Evolutionary conservation across 148 eudicot genomes (phyloP).

Genomic region (Chenopodium quinoa): DNA sequence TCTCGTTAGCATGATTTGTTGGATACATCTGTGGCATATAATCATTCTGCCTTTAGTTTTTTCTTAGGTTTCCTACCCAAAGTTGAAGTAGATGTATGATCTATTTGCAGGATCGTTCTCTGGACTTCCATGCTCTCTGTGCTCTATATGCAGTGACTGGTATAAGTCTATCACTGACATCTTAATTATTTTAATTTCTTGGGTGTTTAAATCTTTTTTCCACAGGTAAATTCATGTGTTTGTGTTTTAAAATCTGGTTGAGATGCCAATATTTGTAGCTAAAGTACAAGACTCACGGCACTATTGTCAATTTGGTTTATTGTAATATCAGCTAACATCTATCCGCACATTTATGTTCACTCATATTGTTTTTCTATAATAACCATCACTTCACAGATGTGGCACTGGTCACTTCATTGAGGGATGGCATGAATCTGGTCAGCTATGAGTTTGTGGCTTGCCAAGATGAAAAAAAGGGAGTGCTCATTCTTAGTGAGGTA

Average conservation of each 20-base stretch:
- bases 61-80: too few species aligned
- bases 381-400: slow-evolving; percentile 47
- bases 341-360: too few species aligned
- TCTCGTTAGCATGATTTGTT: not conserved
- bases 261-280: not conserved
- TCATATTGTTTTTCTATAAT: too few species aligned
- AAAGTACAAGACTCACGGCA: not conserved
- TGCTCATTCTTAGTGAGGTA: slow-evolving; percentile 96
- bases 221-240: not conserved
- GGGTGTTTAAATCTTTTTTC: not conserved
- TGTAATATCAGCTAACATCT: not conserved
- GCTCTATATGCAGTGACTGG: slow-evolving; percentile 93
- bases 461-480: slow-evolving; percentile 86
- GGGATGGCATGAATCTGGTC: slow-evolving; percentile 98
- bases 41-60: slow-evolving; percentile 6
- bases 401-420: slow-evolving; percentile 88
- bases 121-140: slow-evolving; percentile 81
- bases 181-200: not conserved
- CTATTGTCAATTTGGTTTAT: not conserved
- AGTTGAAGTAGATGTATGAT: slow-evolving; percentile 23
- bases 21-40: not conserved
- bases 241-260: not conserved
- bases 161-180: slow-evolving; percentile 29
- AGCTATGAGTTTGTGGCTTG: slow-evolving; percentile 98
- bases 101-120: slow-evolving; percentile 78